Conservation (phyloP, 1,284 basidiomycete genomes). For the Boletus hoseneyae region DNA sequence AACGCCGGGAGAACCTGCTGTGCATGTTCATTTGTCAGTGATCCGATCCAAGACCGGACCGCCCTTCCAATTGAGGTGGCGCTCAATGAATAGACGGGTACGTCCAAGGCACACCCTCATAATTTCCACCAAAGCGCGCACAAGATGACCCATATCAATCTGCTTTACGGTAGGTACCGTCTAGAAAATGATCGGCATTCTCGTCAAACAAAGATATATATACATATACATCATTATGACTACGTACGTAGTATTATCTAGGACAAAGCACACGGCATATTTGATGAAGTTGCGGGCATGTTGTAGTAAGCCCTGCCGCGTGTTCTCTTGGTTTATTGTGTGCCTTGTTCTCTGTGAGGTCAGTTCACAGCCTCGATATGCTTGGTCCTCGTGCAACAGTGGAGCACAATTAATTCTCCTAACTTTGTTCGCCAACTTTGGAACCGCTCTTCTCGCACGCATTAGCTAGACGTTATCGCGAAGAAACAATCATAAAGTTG, state of each 20-base stretch:
- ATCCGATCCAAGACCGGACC: not conserved
- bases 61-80: conserved; percentile 1
- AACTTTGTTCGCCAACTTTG: not conserved
- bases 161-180: conserved; percentile 1
- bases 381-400: conserved; percentile 3
- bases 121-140: conserved; percentile 7
- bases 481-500: not conserved
- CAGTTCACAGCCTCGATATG: conserved; percentile 6
- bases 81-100: conserved; percentile 2
- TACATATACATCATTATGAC: not conserved
- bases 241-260: not conserved
- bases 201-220: not conserved
- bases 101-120: not conserved
- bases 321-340: conserved; percentile 8
- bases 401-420: conserved; percentile 3
- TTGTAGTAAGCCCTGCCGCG: conserved; percentile 5
- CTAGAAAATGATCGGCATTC: conserved; percentile 14
- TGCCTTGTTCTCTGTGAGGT: conserved; percentile 3
- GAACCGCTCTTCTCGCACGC: not conserved
- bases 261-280: not conserved
- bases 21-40: not conserved
- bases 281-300: conserved; percentile 3
- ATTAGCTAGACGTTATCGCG: conserved; percentile 2
- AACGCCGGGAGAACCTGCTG: not conserved
- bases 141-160: conserved; percentile 1